Base-by-base conservation (phyloP, 2,329 filamentous ascomycete genomes). In the Sphaerostilbella broomeana region DNA sequence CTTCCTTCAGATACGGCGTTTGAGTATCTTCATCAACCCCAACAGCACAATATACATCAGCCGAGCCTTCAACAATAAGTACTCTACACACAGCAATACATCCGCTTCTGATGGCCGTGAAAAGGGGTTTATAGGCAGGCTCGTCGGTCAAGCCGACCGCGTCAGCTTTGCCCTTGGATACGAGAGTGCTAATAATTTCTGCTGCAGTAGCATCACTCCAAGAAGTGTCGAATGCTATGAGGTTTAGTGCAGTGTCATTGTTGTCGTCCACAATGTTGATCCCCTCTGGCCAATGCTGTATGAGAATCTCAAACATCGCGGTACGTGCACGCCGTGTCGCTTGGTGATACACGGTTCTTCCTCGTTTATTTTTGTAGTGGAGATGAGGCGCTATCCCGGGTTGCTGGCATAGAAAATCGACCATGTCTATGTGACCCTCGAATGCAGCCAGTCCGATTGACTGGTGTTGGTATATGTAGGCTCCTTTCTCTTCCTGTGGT, bases 361-460 rank as follows among this genome's bases (percentile, higher is more conserved):
- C 38, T n/a, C 16, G 17, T 5, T 33, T 5, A 15, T 41, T 35
- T 16, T 20, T 13, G 15, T 35, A 22, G 6, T 22, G 32, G 6
- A 41, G 13, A 25, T 41, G 38, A 22, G 31, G 12, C n/a, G 35
- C 31, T 6, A 35, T 35, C 9, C 31, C 38, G 13, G 17, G 3
- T 30, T 41, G 38, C 22, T 41, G 18, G 15, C 22, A 35, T n/a
- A 41, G 31, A 35, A 40, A 41, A 12, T 12, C 8, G 28, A 41
- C 38, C 16, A 35, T 25, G 9, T 35, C 18, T 13, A 5, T 18
- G 8, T 35, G 31, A 13, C 17, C 31, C 16, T 30, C 26, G 3
- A 12, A 41, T 5, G 38, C 38, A 9, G 38, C 38, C 20, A 34
- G 29, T 6, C 38, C 38, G 12, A 40, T 21, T 11, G 38, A 26